phyloP scores from a whole-genome alignment of 352 stramenopile genomes.

The Phytophthora foliorum region DNA sequence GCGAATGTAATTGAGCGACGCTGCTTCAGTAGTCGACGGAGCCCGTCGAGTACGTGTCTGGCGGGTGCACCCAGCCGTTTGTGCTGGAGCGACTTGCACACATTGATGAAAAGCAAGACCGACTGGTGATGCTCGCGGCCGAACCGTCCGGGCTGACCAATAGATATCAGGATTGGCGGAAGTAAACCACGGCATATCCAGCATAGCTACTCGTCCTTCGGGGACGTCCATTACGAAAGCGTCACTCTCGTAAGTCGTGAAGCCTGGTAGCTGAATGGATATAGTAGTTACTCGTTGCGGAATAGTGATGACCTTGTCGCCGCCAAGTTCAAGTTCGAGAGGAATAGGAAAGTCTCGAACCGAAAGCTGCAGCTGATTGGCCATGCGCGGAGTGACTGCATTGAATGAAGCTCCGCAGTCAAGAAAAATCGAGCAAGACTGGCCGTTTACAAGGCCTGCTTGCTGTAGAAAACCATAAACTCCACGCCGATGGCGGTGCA shows the following conservation, averaged over 20 bases:
- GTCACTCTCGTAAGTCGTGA: not conserved
- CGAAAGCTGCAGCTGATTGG: not conserved
- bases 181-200: slow-evolving; percentile 1
- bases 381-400: not conserved
- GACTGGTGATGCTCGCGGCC: not conserved
- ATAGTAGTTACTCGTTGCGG: not conserved
- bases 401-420: not conserved
- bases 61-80: not conserved
- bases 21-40: not conserved
- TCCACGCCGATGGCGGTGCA: not conserved
- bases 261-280: not conserved
- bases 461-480: not conserved
- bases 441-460: not conserved
- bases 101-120: not conserved
- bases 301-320: not conserved
- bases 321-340: not conserved
- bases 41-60: not conserved
- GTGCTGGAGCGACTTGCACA: not conserved
- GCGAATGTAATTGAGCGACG: not conserved
- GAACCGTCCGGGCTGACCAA: not conserved
- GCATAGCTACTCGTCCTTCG: not conserved
- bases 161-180: not conserved
- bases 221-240: not conserved
- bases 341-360: not conserved
- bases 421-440: not conserved